A percentile compares a stretch with the other conserved stretches of the same genome.
Conservation (phyloP, 2,329 filamentous ascomycete species). For the Nigrospora sphaerica region DNA sequence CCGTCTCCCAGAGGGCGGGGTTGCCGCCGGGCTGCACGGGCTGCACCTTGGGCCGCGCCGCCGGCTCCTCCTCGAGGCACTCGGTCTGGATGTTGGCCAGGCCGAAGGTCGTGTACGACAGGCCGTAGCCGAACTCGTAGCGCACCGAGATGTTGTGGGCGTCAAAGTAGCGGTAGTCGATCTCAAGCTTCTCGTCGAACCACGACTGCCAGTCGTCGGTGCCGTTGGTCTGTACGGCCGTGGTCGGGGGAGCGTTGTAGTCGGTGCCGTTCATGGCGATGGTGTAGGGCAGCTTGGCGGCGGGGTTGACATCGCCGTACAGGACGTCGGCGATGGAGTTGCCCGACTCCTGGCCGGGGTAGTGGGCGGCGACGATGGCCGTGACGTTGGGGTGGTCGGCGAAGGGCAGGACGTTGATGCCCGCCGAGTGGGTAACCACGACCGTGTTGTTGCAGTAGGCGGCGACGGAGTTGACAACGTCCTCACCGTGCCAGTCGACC, state of each 20-base stretch:
- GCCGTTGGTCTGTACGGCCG: constrained; percentile 27
- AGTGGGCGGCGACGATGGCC: constrained; percentile 53
- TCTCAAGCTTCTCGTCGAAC: constrained; percentile 59
- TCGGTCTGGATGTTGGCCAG: constrained; percentile 22
- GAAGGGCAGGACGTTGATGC: constrained; percentile 49
- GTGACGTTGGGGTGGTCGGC: constrained; percentile 53
- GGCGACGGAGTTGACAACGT: constrained; percentile 44
- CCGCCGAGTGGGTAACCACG: constrained; percentile 52
- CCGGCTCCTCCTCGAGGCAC: neutral
- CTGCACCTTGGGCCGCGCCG: constrained; percentile 1
- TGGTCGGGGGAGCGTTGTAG: constrained; percentile 34
- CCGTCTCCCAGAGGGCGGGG: constrained; percentile 56
- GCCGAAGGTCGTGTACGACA: constrained; percentile 52
- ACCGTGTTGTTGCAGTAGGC: constrained; percentile 41
- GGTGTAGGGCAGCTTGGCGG: constrained; percentile 60
- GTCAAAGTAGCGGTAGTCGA: constrained; percentile 63
- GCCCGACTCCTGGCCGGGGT: constrained; percentile 56
- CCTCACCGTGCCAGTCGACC: constrained; percentile 55
- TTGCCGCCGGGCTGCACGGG: constrained; percentile 54
- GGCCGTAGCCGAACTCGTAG: constrained; percentile 60
- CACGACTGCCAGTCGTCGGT: constrained; percentile 33
- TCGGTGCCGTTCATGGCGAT: constrained; percentile 49
- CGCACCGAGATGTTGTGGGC: constrained; percentile 48
- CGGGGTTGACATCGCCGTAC: constrained; percentile 53
- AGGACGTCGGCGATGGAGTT: constrained; percentile 54